Evolutionary conservation across 2,329 filamentous ascomycete genomes (phyloP).

Genomic region (Mollisiaceae sp.): DNA sequence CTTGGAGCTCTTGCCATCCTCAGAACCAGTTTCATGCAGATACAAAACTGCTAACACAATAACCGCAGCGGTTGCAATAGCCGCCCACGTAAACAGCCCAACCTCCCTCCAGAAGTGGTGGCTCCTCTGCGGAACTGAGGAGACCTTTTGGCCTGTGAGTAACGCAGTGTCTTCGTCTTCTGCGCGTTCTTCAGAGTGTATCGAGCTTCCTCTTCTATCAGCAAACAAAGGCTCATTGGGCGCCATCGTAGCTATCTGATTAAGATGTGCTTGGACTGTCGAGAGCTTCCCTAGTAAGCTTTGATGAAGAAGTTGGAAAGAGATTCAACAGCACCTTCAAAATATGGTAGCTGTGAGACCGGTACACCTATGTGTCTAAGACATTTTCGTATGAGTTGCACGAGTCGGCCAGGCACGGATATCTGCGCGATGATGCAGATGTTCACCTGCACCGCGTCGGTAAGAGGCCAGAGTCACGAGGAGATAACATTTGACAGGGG

Average conservation of each 20-base stretch:
- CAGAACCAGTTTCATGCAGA: constrained; percentile 62
- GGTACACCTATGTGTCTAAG: constrained; percentile 16
- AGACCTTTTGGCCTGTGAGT: constrained; percentile 40
- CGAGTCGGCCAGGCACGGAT: neutral
- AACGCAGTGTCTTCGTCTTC: constrained; percentile 51
- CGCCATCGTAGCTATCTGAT: constrained; percentile 24
- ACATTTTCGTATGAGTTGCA: constrained; percentile 18
- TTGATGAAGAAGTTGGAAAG: neutral
- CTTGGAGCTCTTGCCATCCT: constrained; percentile 27
- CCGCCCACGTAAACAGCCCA: constrained; percentile 80
- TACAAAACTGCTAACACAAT: constrained; percentile 82
- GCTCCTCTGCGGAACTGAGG: constrained; percentile 38
- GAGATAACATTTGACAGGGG: constrained; percentile 8
- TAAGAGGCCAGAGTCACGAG: constrained; percentile 11
- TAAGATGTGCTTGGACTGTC: neutral
- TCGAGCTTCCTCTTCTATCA: constrained; percentile 57
- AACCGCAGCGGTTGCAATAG: constrained; percentile 78
- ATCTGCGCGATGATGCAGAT: neutral
- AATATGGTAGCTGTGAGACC: neutral
- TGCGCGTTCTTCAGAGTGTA: constrained; percentile 58
- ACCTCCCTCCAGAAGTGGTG: constrained; percentile 73
- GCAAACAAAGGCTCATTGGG: constrained; percentile 41
- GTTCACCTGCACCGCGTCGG: constrained; percentile 1
- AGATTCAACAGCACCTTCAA: constrained; percentile 1
- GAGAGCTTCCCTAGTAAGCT: neutral